Evolutionary conservation across 768 basidiomycete genomes (phyloP).

Genomic region (Rhizopogon rudus): DNA sequence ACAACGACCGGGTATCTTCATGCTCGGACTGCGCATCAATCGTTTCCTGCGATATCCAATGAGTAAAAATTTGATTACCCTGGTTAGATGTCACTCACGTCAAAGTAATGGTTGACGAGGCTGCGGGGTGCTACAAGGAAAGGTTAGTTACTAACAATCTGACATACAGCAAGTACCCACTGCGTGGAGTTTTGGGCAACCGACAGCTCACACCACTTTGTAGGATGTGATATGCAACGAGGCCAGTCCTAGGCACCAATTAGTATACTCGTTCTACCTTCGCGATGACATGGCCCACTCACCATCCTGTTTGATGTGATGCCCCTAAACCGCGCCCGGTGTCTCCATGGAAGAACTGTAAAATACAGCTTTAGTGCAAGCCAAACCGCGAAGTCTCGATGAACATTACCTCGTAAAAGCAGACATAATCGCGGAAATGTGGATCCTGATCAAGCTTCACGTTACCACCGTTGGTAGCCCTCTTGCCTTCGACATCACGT

Average conservation of each 20-base stretch:
- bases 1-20: constrained; percentile 61
- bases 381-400: not conserved
- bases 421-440: constrained; percentile 94
- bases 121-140: constrained; percentile 68
- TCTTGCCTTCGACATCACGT: constrained; percentile 79
- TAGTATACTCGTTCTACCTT: not conserved
- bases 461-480: constrained; percentile 91
- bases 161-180: constrained; percentile 39
- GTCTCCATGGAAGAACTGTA: constrained; percentile 92
- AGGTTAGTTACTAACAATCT: constrained; percentile 4
- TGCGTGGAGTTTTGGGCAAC: constrained; percentile 90
- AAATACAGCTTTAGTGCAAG: not conserved
- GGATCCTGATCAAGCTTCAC: constrained; percentile 86
- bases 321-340: constrained; percentile 91
- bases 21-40: constrained; percentile 69
- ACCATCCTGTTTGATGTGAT: constrained; percentile 98
- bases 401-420: constrained; percentile 81
- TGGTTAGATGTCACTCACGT: constrained; percentile 46
- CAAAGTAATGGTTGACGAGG: constrained; percentile 89
- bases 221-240: constrained; percentile 87
- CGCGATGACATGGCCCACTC: constrained; percentile 15
- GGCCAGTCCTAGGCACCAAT: constrained; percentile 57
- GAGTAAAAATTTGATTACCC: not conserved
- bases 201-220: constrained; percentile 88
- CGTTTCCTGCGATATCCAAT: constrained; percentile 47